Evolutionary conservation across 2,329 filamentous ascomycete species (phyloP).

Genomic region (Claviceps sp.): DNA sequence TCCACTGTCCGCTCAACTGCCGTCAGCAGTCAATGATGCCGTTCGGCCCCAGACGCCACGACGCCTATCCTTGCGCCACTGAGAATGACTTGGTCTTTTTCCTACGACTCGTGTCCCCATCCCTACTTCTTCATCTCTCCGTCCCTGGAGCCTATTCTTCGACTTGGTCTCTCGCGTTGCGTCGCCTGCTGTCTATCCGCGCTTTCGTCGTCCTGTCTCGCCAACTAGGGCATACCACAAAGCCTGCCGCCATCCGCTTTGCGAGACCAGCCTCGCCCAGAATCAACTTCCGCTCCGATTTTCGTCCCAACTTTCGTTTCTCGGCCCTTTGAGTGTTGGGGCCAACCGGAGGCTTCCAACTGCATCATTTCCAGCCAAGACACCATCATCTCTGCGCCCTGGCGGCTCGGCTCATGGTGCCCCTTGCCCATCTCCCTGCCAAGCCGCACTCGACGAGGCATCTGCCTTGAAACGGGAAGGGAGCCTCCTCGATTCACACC

Average conservation of each 20-base stretch:
- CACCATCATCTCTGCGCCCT: neutral
- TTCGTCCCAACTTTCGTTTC: neutral
- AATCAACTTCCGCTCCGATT: neutral
- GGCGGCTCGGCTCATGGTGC: neutral
- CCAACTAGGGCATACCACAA: no score
- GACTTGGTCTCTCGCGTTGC: neutral
- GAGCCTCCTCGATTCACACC: no score
- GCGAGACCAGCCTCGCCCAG: no score
- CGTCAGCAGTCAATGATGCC: no score
- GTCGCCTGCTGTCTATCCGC: neutral
- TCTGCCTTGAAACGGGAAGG: no score
- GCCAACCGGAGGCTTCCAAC: neutral
- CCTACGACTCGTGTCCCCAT: neutral
- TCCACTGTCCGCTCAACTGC: no score
- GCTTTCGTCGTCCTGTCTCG: neutral
- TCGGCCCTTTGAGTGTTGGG: neutral
- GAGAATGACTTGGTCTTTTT: neutral
- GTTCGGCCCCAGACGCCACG: neutral
- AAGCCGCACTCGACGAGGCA: no score
- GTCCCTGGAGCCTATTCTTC: neutral
- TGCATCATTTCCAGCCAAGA: neutral
- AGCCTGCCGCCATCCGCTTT: neutral
- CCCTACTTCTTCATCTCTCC: neutral
- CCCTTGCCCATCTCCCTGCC: neutral
- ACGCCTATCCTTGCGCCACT: constrained; percentile 1